Base-by-base conservation (phyloP, 495 filamentous ascomycete species). In the Cudoniella acicularis region DNA sequence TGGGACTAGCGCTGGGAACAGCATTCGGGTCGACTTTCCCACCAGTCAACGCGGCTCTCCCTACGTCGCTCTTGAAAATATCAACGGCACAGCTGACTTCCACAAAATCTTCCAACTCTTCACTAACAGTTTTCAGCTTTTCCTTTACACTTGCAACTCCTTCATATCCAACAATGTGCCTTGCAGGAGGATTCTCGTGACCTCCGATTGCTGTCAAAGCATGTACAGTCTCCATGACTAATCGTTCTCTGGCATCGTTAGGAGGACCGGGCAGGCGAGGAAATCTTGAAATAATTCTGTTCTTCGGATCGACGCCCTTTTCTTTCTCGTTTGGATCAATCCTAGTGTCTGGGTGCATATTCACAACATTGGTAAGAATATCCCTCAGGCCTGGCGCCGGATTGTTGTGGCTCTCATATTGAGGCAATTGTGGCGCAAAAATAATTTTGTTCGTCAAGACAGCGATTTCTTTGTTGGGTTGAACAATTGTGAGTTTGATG, bases 71-170 rank as follows among this genome's bases (percentile, higher is more conserved):
- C 47, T 58, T 61, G 26, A 66, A 63, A 25, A 68, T 68, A 60
- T 68, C 66, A 11, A 66, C 66, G 6, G 60, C 63, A 27, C 87
- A 80, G 60, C 91, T 96, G 21, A 89, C 87, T 63, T 94, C 90
- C 26, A 96, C 86, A 73, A 97, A 98, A 57, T 97, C 94, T 70
- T 98, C 94, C 41, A 98, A 67, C 73, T 98, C 94, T 69, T 98
- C 92, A 53, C 90, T 95, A 1, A 96, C 88, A 20, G 91, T 97
- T 78, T 95, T 96, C 53, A 98, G 74, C 74, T 96, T 97, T 76
- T 98, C 94, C 64, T 95, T 96, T 18, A 98, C 92, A 25, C 85
- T 87, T 3, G 87, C 83, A 27, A 92, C 87, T 10, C 90, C 92
- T 69, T 98, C 94, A 64, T 89, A 87, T 1, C 94, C 93, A 0